Evolutionary conservation across 176 grass and related monocot species (phyloP).

Genomic region (Phyllostachys edulis): DNA sequence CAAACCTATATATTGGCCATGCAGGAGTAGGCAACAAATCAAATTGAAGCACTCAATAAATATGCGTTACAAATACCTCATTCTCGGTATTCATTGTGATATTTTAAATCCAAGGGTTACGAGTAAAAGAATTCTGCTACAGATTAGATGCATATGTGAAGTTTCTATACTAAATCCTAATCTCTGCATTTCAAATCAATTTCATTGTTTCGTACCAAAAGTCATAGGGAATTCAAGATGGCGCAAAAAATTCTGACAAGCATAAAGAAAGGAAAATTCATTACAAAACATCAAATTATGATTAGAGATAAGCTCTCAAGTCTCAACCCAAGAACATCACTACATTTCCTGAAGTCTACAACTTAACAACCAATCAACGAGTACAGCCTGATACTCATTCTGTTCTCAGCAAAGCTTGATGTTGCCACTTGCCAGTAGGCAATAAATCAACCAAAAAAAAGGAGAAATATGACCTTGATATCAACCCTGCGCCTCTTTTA

Average conservation of each 20-base stretch:
- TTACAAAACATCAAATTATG: not conserved
- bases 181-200: not conserved
- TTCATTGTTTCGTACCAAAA: not conserved
- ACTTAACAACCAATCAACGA: not conserved
- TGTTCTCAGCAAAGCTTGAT: not conserved
- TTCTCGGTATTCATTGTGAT: not conserved
- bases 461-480: not conserved
- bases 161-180: not conserved
- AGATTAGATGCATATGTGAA: not conserved
- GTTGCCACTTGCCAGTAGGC: not conserved
- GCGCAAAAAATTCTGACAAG: not conserved
- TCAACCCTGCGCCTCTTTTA: conserved; percentile 43
- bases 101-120: not conserved
- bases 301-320: not conserved
- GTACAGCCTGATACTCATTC: conserved; percentile 3
- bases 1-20: not conserved
- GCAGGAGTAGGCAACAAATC: not conserved
- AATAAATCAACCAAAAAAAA: not conserved
- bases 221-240: not conserved
- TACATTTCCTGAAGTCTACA: not conserved
- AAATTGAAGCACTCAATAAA: not conserved
- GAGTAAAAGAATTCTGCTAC: not conserved
- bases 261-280: not conserved
- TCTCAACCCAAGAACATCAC: not conserved
- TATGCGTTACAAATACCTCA: not conserved